Conservation (phyloP, 129 eudicot genomes). For the Silybum marianum region DNA sequence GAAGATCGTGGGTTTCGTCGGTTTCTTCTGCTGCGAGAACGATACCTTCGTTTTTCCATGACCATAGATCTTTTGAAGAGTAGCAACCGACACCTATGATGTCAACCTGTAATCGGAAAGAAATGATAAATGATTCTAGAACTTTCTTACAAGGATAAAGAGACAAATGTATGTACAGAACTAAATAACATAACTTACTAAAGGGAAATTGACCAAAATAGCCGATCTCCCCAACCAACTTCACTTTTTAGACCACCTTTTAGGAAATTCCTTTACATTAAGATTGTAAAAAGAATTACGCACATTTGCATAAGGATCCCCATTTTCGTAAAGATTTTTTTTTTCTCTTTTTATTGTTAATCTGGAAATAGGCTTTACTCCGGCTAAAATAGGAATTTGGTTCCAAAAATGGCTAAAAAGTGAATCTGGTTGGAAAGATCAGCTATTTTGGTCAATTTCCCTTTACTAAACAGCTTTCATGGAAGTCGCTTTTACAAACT, state of each 20-base stretch:
- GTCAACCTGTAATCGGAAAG: conserved; percentile 63
- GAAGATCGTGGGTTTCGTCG: conserved; percentile 82
- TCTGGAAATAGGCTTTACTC: too few species aligned
- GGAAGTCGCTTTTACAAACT: not conserved
- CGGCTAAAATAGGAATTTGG: too few species aligned
- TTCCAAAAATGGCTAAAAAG: too few species aligned
- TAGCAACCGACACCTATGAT: conserved; percentile 95
- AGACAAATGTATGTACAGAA: not conserved
- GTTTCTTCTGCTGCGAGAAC: conserved; percentile 84
- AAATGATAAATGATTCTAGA: not conserved
- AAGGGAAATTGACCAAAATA: not conserved
- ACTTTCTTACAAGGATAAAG: not conserved
- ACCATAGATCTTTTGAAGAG: conserved; percentile 94
- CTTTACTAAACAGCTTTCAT: not conserved
- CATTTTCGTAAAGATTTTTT: too few species aligned
- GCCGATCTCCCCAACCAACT: too few species aligned
- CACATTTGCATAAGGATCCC: too few species aligned
- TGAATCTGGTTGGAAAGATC: too few species aligned
- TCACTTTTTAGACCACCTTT: too few species aligned
- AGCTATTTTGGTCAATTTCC: too few species aligned
- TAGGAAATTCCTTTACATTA: too few species aligned
- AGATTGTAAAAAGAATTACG: too few species aligned
- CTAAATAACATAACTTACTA: not conserved
- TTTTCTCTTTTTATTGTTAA: too few species aligned
- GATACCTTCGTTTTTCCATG: conserved; percentile 93